A percentile compares a stretch with the other conserved stretches of the same genome.
phyloP scores from a whole-genome alignment of 2,329 filamentous ascomycete species.

The Alternaria sp. region DNA sequence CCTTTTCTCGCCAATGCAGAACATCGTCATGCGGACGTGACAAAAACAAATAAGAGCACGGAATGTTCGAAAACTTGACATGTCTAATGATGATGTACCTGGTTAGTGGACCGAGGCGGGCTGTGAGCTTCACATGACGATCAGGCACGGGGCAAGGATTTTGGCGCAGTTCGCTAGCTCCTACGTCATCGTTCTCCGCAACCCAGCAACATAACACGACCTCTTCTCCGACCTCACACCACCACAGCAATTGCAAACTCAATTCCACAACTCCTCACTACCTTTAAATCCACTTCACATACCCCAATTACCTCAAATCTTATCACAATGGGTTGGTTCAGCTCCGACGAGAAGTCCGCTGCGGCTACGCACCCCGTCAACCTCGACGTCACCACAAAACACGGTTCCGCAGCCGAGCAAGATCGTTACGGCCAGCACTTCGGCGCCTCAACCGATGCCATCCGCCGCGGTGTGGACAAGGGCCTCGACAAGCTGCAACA shows the following conservation, averaged over 20 bases:
- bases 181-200: conserved; percentile 20
- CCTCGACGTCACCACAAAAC: conserved; percentile 33
- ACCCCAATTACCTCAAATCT: conserved; percentile 4
- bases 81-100: background rate
- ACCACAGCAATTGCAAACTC: conserved; percentile 5
- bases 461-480: conserved; percentile 31
- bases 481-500: conserved; percentile 31
- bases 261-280: background rate
- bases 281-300: background rate
- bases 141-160: conserved; percentile 20
- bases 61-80: background rate
- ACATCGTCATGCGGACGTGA: background rate
- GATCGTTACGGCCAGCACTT: conserved; percentile 45
- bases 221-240: background rate
- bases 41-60: background rate
- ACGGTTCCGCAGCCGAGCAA: conserved; percentile 45
- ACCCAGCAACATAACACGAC: conserved; percentile 13
- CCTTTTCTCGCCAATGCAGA: background rate
- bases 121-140: conserved; percentile 7
- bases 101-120: background rate
- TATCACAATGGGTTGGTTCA: conserved; percentile 39
- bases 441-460: conserved; percentile 29
- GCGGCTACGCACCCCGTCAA: conserved; percentile 31
- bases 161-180: conserved; percentile 10
- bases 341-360: conserved; percentile 33